Evolutionary conservation across 345 rosid species (phyloP).

Genomic region (Mangifera indica): DNA sequence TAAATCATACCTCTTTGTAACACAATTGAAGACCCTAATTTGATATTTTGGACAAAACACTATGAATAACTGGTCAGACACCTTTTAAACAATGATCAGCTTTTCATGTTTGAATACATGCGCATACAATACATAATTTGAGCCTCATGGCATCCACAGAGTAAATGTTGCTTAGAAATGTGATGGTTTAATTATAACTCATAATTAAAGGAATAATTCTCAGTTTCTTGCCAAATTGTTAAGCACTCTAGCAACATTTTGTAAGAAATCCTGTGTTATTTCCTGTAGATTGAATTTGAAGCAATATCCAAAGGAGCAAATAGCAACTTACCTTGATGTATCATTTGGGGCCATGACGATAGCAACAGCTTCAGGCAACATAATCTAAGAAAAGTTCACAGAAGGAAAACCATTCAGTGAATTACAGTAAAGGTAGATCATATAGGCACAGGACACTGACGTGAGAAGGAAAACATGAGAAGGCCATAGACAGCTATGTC

Average conservation of each 20-base stretch:
- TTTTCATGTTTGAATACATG: background rate
- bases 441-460: background rate
- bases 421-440: background rate
- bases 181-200: background rate
- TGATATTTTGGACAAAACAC: background rate
- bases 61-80: background rate
- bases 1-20: background rate
- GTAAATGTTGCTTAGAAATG: background rate
- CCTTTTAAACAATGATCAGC: slow-evolving; percentile 1
- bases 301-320: background rate
- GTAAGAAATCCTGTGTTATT: background rate
- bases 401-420: slow-evolving; percentile 4
- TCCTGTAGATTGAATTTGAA: slow-evolving; percentile 11
- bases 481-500: background rate
- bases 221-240: background rate
- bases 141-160: background rate
- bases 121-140: background rate
- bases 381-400: slow-evolving; percentile 45
- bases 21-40: background rate
- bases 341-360: slow-evolving; percentile 99
- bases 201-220: background rate
- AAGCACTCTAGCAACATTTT: background rate
- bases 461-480: background rate
- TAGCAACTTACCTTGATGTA: slow-evolving; percentile 49
- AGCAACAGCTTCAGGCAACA: slow-evolving; percentile 92